A percentile compares a stretch with the other conserved stretches of the same genome.
phyloP scores from a whole-genome alignment of 805 yeast genomes.

The Starmerella davenportii region DNA sequence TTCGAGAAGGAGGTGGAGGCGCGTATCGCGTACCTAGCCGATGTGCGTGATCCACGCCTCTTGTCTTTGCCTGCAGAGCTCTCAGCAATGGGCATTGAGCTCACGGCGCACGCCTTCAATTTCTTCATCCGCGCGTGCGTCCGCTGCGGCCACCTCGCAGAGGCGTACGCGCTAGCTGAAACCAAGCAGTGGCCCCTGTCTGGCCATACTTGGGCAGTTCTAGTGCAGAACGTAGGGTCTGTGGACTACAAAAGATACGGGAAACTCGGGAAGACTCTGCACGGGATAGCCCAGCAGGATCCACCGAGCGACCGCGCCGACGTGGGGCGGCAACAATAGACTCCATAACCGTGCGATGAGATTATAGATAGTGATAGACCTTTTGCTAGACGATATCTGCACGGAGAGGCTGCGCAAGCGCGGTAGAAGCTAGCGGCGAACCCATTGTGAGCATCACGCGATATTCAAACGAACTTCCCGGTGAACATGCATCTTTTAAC shows the following conservation, averaged over 20 bases:
- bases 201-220: background rate
- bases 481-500: too few relatives aligned
- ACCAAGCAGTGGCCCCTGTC: background rate
- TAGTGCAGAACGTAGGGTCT: too few relatives aligned
- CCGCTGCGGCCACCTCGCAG: background rate
- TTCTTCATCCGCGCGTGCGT: conserved; percentile 3
- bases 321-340: too few relatives aligned
- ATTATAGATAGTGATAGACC: too few relatives aligned
- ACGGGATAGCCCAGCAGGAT: too few relatives aligned
- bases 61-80: conserved; percentile 7
- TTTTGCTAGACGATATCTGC: too few relatives aligned
- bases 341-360: too few relatives aligned
- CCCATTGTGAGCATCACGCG: too few relatives aligned
- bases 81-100: conserved; percentile 3
- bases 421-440: too few relatives aligned
- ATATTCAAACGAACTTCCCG: too few relatives aligned
- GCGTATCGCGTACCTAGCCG: conserved; percentile 6
- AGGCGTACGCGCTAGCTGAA: conserved; percentile 4
- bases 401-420: too few relatives aligned
- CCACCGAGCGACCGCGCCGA: too few relatives aligned
- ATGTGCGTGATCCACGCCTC: background rate
- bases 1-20: conserved; percentile 5
- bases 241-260: background rate
- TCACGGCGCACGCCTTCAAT: conserved; percentile 4
- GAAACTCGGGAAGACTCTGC: background rate